A percentile compares a stretch with the other conserved stretches of the same genome.
phyloP scores from a whole-genome alignment of 2,329 filamentous ascomycete genomes.

The Boeremia lycopersici region DNA sequence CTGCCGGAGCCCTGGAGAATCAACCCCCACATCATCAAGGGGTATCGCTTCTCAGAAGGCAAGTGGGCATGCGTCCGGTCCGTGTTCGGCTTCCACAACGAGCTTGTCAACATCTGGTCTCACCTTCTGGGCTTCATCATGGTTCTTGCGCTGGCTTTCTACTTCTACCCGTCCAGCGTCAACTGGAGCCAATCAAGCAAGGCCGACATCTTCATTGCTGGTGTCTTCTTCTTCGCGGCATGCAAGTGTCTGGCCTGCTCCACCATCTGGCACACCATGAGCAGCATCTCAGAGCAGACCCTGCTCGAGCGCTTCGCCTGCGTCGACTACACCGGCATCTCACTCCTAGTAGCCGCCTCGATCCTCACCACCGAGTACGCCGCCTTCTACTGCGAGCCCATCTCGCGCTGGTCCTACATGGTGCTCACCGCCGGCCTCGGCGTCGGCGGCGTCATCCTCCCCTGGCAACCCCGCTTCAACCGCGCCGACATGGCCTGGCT shows the following conservation, averaged over 20 bases:
- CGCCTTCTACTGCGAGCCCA: constrained; percentile 95
- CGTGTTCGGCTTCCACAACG: constrained; percentile 85
- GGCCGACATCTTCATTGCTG: constrained; percentile 86
- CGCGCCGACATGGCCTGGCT: constrained; percentile 89
- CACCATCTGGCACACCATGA: constrained; percentile 98
- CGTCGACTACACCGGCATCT: constrained; percentile 98
- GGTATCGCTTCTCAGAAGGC: constrained; percentile 92
- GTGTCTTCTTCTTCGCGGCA: constrained; percentile 94
- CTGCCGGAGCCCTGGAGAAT: constrained; percentile 90
- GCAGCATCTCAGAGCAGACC: constrained; percentile 86
- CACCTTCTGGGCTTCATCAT: constrained; percentile 88
- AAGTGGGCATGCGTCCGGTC: constrained; percentile 88
- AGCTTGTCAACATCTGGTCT: constrained; percentile 97
- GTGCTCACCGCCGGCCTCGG: constrained; percentile 79
- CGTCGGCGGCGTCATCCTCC: constrained; percentile 84
- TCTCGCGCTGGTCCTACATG: constrained; percentile 87
- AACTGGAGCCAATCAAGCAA: constrained; percentile 89
- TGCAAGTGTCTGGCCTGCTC: constrained; percentile 95
- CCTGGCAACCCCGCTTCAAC: constrained; percentile 97
- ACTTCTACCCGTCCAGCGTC: constrained; percentile 88
- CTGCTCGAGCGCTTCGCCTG: constrained; percentile 95
- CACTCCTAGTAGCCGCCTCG: constrained; percentile 88
- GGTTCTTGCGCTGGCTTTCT: constrained; percentile 87
- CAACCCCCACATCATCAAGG: constrained; percentile 89
- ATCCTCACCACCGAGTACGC: constrained; percentile 99